Evolutionary conservation across 192 early-diverging fungal species (phyloP), one percentile per base, ranked within the genome.

Genomic region (Entomortierella chlamydospora): DNA sequence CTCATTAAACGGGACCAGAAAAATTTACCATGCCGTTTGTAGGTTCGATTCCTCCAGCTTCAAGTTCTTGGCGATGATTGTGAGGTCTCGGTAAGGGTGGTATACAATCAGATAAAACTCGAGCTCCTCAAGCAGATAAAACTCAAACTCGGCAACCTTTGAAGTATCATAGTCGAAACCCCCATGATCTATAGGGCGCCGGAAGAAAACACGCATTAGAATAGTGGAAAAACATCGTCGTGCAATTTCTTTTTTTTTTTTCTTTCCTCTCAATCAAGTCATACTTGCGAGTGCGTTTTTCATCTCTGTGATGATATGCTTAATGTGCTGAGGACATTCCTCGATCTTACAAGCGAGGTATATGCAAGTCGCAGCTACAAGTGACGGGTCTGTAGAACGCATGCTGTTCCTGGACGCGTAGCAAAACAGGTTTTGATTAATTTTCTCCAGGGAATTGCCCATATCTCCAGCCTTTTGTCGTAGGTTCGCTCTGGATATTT

Each of bases 301-400:
- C 68, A 83, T 86, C 52, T 90, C 87, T 33, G 73, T 59, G 37
- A 86, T 83, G 51, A 88, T 84, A 29, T 83, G 72, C 52, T 90
- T 90, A 64, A 89, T 89, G 53, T 89, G 88, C 30, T 85, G 82
- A 23, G 88, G 88, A 55, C 84, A 89, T 72, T 98, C 96, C 69
- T 96, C 95, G 47, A 96, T 91, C 72, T 98, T 97, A 81, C 91
- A 91, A 2, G 95, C 96, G 50, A 97, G 69, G 63, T 96, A 97
- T 55, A 96, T 83, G 68, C 94, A 95, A 6, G 95, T 95, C 10
- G 91, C 87, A 1, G 86, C 80, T 39, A 96, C 93, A 18, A 98
- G 82, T 45, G 87, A 87, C 22, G 93, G 93, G 68, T 97, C 95
- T 33, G 92, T 93, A 29, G 85, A 81, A 33, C 87, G 83, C 55